Evolutionary conservation across 331 rosid genomes (phyloP).

Genomic region (Malus hybrid): DNA sequence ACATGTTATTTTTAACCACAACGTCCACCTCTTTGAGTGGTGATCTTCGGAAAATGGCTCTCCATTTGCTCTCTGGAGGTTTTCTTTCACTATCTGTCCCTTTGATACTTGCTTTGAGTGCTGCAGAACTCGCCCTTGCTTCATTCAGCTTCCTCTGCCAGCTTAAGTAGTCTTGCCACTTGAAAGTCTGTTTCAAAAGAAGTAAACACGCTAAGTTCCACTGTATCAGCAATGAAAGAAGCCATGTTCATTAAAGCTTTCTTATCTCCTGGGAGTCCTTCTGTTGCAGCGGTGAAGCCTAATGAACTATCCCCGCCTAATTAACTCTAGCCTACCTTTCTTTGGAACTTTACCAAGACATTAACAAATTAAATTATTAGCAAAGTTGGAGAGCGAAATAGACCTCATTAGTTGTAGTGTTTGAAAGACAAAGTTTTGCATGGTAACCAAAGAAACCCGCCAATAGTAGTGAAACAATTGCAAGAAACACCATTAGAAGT

Average conservation of each 20-base stretch:
- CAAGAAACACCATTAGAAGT: constrained; percentile 74
- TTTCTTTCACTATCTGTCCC: constrained; percentile 38
- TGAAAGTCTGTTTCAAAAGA: constrained; percentile 52
- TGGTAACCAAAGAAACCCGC: constrained; percentile 90
- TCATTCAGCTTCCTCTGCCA: constrained; percentile 72
- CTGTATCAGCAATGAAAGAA: not conserved
- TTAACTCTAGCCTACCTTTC: not conserved
- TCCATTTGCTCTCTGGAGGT: constrained; percentile 65
- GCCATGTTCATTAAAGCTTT: not conserved
- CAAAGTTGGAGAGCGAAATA: constrained; percentile 8
- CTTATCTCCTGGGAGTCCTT: not conserved
- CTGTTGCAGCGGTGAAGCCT: not conserved
- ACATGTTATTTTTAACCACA: constrained; percentile 54
- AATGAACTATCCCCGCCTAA: not conserved
- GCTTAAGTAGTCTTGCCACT: constrained; percentile 78
- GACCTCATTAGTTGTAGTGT: constrained; percentile 95
- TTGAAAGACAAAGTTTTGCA: constrained; percentile 76
- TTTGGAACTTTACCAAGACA: not conserved
- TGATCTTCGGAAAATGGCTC: constrained; percentile 54
- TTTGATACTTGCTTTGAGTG: constrained; percentile 49
- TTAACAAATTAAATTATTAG: not conserved
- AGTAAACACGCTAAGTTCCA: not conserved
- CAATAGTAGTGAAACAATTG: constrained; percentile 58
- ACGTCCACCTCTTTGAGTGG: constrained; percentile 46
- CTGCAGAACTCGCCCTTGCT: constrained; percentile 63